Evolutionary conservation across 1,139 yeast species (phyloP).

Genomic region (Suhomyces ambrosiae): DNA sequence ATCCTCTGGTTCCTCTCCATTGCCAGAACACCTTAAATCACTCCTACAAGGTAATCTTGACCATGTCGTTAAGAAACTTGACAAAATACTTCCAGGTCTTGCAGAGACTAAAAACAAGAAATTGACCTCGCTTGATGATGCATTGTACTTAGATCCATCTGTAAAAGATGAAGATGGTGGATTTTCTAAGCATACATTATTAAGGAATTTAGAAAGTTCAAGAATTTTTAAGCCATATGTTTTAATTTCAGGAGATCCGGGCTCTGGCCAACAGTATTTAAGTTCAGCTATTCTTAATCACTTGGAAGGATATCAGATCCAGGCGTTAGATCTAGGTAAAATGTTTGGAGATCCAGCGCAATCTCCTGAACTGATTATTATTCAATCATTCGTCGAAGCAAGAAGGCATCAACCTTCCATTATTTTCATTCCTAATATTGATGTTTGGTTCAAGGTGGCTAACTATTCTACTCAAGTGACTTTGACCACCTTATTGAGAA

Average conservation of each 20-base stretch:
- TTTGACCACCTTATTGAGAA: constrained; percentile 66
- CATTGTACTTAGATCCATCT: constrained; percentile 63
- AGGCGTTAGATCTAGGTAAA: constrained; percentile 78
- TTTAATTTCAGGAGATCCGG: constrained; percentile 70
- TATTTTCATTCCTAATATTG: constrained; percentile 79
- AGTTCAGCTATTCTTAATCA: constrained; percentile 81
- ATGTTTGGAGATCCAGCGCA: constrained; percentile 79
- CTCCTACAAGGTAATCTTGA: constrained; percentile 54
- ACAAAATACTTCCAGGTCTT: constrained; percentile 57
- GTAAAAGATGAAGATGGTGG: constrained; percentile 64
- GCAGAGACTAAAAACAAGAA: constrained; percentile 38
- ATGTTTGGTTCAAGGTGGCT: constrained; percentile 72
- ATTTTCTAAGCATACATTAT: constrained; percentile 64
- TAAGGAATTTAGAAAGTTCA: constrained; percentile 59
- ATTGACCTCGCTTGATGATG: constrained; percentile 66
- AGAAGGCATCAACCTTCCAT: constrained; percentile 89
- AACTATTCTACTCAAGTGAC: constrained; percentile 73
- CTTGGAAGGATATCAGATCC: constrained; percentile 89
- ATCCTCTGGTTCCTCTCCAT: constrained; percentile 70
- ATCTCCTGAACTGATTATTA: constrained; percentile 81
- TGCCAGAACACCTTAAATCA: constrained; percentile 74
- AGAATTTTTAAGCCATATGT: constrained; percentile 83
- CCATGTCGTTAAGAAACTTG: constrained; percentile 51
- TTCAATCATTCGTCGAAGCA: constrained; percentile 86
- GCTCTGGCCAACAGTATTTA: constrained; percentile 87